These are phyloP conservation scores for Agapanthus africanus DNA, from an alignment of 106 monocot species.

Conservation along the genomic window DNA sequence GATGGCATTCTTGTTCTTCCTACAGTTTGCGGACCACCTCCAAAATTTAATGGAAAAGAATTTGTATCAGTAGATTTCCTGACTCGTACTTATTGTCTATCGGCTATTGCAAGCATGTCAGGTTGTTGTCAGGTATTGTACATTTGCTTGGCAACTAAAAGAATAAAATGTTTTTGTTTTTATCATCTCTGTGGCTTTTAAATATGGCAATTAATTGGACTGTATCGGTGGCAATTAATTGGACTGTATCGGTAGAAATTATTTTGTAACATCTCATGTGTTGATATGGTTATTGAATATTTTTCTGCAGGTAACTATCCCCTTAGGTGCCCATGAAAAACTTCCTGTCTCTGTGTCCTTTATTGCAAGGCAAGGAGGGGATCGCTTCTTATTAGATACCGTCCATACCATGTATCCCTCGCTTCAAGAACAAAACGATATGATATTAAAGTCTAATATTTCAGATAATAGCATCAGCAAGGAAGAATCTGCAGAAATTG, in stretches of 20 bases:
- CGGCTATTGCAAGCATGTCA: slow-evolving; percentile 85
- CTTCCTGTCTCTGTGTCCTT: slow-evolving; percentile 77
- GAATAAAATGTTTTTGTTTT: neutral
- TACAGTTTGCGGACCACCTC: slow-evolving; percentile 66
- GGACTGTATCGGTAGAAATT: neutral
- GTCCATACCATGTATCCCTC: slow-evolving; percentile 40
- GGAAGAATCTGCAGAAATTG: slow-evolving; percentile 90
- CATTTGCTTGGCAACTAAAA: slow-evolving; percentile 3
- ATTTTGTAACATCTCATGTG: too few relatives aligned
- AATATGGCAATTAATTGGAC: neutral
- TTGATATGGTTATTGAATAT: slow-evolving; percentile 1
- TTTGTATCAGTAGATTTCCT: slow-evolving; percentile 58
- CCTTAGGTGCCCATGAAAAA: slow-evolving; percentile 71
- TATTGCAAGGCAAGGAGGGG: slow-evolving; percentile 86
- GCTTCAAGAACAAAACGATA: slow-evolving; percentile 63
- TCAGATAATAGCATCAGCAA: slow-evolving; percentile 41
- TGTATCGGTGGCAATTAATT: neutral
- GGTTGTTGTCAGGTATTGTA: slow-evolving; percentile 95
- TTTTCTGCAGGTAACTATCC: slow-evolving; percentile 57
- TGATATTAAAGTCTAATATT: slow-evolving; percentile 37
- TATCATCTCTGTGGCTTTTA: neutral
- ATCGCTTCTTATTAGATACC: slow-evolving; percentile 74
- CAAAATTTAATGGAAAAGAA: slow-evolving; percentile 73
- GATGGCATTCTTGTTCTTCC: slow-evolving; percentile 89
- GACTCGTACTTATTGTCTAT: slow-evolving; percentile 31